These are phyloP conservation scores for Xylaria multiplex DNA, from an alignment of 2,329 filamentous ascomycete species.

Conservation along the genomic window DNA sequence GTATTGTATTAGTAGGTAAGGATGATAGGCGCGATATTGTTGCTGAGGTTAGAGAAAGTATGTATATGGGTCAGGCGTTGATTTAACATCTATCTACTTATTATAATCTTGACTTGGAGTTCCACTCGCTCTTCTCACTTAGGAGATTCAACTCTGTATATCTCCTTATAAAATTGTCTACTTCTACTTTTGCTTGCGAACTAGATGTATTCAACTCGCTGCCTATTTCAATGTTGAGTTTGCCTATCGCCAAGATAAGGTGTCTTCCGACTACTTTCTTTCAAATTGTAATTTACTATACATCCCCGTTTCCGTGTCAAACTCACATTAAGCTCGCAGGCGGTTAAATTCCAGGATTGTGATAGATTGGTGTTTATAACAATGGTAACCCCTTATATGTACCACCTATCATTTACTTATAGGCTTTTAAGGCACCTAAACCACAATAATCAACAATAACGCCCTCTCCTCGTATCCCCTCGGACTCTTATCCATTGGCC, in stretches of 20 bases:
- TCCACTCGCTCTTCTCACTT: constrained; percentile 9
- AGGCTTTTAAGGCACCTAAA: neutral
- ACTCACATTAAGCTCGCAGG: no score
- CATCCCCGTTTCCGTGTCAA: no score
- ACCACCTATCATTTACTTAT: neutral
- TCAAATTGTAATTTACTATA: no score
- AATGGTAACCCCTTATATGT: no score
- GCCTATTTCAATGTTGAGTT: no score
- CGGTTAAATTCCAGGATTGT: no score
- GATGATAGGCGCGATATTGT: constrained; percentile 91
- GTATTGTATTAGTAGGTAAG: constrained; percentile 89
- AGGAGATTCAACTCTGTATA: constrained; percentile 33
- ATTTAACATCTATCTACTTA: constrained; percentile 60
- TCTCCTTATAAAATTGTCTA: constrained; percentile 25
- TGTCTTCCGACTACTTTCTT: no score
- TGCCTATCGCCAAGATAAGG: no score
- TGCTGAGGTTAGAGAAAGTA: constrained; percentile 87
- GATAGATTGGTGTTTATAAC: no score
- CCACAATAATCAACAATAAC: constrained; percentile 18
- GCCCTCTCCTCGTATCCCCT: neutral
- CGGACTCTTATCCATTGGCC: neutral
- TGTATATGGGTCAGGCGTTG: constrained; percentile 83
- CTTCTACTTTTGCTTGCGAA: no score
- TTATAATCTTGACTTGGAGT: constrained; percentile 2
- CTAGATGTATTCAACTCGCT: no score